Evolutionary conservation across 768 basidiomycete genomes (phyloP).

Genomic region (Mycena belliarum): DNA sequence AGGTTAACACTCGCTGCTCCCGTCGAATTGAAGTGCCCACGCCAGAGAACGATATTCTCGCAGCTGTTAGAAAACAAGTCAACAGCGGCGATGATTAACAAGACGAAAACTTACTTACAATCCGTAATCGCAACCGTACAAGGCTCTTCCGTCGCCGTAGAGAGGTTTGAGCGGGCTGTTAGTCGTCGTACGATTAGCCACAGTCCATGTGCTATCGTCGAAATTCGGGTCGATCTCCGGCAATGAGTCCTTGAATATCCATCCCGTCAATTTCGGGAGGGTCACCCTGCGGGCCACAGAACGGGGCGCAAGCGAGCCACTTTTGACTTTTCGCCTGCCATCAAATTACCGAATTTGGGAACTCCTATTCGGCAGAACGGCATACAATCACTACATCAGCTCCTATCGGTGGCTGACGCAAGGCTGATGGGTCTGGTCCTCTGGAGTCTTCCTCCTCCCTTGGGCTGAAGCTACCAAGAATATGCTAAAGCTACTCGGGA

Average conservation of each 20-base stretch:
- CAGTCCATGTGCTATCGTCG: slow-evolving; percentile 63
- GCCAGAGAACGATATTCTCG: slow-evolving; percentile 80
- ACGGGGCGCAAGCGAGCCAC: slow-evolving; percentile 35
- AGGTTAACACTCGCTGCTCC: slow-evolving; percentile 67
- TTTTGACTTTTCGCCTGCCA: no score
- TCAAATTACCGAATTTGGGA: no score
- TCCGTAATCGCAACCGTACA: slow-evolving; percentile 89
- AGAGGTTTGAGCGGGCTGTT: slow-evolving; percentile 70
- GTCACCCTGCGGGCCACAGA: slow-evolving; percentile 32
- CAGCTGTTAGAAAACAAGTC: slow-evolving; percentile 50
- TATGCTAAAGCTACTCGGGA: no score
- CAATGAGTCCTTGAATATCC: slow-evolving; percentile 75
- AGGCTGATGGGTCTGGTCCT: no score
- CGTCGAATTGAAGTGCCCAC: slow-evolving; percentile 73
- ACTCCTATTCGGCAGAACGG: no score
- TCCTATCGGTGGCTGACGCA: no score
- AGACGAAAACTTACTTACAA: slow-evolving; percentile 51
- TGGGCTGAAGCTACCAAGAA: no score
- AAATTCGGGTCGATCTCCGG: slow-evolving; percentile 56
- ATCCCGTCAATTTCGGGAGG: slow-evolving; percentile 54
- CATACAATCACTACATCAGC: no score
- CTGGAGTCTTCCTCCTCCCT: no score
- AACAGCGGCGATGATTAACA: background rate
- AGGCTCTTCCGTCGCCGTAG: slow-evolving; percentile 72
- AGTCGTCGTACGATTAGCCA: slow-evolving; percentile 68